These are phyloP conservation scores for Scutellaria minor DNA, from an alignment of 257 asterid species.

Conservation along the genomic window DNA sequence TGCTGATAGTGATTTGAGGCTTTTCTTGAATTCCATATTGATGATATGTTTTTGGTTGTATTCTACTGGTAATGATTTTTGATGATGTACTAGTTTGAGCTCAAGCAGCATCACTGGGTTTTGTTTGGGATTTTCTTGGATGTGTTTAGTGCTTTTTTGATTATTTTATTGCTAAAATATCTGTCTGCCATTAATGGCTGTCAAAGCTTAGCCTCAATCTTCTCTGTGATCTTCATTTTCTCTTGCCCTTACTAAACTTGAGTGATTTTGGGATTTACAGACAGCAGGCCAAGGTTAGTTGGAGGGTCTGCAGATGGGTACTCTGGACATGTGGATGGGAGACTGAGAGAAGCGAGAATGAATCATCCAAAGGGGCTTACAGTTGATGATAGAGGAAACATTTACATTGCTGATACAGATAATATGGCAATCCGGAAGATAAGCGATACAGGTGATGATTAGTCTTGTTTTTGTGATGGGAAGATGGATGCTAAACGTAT, in stretches of 20 bases:
- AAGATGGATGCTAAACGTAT: background rate
- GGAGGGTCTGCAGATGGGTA: slow-evolving; percentile 93
- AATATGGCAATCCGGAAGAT: slow-evolving; percentile 95
- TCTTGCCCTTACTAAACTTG: slow-evolving; percentile 21
- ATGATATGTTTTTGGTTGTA: slow-evolving; percentile 18
- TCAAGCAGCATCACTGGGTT: slow-evolving; percentile 29
- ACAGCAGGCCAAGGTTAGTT: slow-evolving; percentile 79
- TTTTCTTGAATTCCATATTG: slow-evolving; percentile 1
- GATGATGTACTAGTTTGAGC: slow-evolving; percentile 24
- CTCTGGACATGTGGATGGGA: slow-evolving; percentile 84
- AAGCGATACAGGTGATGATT: slow-evolving; percentile 72
- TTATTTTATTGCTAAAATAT: slow-evolving; percentile 21
- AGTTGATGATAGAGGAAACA: slow-evolving; percentile 84
- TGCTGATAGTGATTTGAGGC: slow-evolving; percentile 28
- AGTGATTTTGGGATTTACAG: slow-evolving; percentile 44
- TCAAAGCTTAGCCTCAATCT: background rate
- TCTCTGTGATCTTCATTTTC: background rate
- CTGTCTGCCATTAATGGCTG: background rate
- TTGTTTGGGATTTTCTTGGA: background rate
- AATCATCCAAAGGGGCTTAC: slow-evolving; percentile 95
- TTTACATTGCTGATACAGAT: slow-evolving; percentile 85
- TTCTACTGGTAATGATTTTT: slow-evolving; percentile 30
- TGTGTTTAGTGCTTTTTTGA: slow-evolving; percentile 18
- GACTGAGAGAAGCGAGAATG: slow-evolving; percentile 79
- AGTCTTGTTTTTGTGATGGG: background rate